Base-by-base conservation (phyloP, 2,329 filamentous ascomycete genomes). In the Hypoxylon sp. region DNA sequence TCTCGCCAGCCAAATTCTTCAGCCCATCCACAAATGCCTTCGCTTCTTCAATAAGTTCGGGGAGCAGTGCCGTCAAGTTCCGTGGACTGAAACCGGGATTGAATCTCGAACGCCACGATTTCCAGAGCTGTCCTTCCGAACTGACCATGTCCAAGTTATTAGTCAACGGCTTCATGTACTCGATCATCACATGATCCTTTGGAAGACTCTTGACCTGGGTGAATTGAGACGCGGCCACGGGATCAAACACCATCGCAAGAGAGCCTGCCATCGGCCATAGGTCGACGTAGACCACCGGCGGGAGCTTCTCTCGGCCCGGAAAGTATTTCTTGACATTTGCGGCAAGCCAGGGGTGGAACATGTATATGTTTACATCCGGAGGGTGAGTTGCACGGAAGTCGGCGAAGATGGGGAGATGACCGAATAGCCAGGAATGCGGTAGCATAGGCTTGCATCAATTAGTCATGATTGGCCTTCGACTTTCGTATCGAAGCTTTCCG, bases 1-100 rank as follows among this genome's bases (percentile, higher is more conserved):
- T 67, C 30, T 63, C 64, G 0, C 77, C 77, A 1, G 77, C 76
- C n/a, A 69, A 60, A 1, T 67, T 30, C 43, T 72, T 70, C 1
- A 81, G 70, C 3, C 74, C 66, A 4, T 77, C 68, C 38, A 72
- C 70, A 49, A 83, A 82, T 2, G 78, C 76, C 7, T 75, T 73
- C 0, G 78, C 76, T 48, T 82, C 81, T 30, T 81, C 75, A 3
- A 82, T 57, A 13, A 82, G 74, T 11, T 79, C 79, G 1, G 80
- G 78, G 2, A 81, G 72, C 45, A 79, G 73, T 1, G 76, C 74
- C 1, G 72, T 73, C 48, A 82, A 62, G 50, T 79, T 81, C 53
- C 79, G 75, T 19, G 75, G 70, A 50, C 79, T 80, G 64, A 82
- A 82, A 1, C 76, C 79, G 0, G 78, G 80, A 23, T 75, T 81